These are phyloP conservation scores for Fagus crenata DNA, from an alignment of 306 rosid genomes.

Conservation along the genomic window DNA sequence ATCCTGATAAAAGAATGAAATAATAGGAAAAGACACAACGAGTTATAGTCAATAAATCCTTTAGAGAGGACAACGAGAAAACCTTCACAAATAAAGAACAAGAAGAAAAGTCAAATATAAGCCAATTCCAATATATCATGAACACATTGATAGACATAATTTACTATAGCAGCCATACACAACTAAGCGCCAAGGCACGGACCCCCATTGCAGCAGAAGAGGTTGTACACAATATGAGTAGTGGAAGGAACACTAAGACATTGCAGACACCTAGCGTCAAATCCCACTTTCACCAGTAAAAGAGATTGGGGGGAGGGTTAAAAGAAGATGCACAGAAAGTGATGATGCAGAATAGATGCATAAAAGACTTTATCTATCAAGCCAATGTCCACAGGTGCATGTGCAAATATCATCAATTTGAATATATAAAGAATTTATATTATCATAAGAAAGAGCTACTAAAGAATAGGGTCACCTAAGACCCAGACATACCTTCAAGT, in stretches of 20 bases:
- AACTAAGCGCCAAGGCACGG: not conserved
- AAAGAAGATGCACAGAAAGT: not conserved
- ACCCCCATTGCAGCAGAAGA: not conserved
- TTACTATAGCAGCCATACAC: not conserved
- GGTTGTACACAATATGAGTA: not conserved
- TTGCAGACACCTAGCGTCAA: not conserved
- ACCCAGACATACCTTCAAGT: conserved; percentile 68
- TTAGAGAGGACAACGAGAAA: not conserved
- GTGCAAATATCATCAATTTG: not conserved
- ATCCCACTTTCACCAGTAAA: not conserved
- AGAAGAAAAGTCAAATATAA: not conserved
- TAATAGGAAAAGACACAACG: not conserved
- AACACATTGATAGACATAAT: not conserved
- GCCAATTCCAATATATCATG: not conserved
- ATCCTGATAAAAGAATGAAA: conserved; percentile 59
- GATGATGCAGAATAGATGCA: not conserved
- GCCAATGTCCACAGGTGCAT: not conserved
- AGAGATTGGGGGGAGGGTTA: not conserved
- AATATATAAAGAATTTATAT: not conserved
- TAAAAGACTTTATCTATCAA: not conserved
- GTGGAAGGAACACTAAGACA: not conserved
- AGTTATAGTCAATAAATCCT: not conserved
- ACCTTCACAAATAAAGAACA: not conserved
- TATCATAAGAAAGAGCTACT: not conserved
- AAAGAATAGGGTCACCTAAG: conserved; percentile 1